A percentile compares a stretch with the other conserved stretches of the same genome.
These are phyloP conservation scores for Paecilomyces niveus DNA, from an alignment of 2,329 filamentous ascomycete species.

Conservation along the genomic window DNA sequence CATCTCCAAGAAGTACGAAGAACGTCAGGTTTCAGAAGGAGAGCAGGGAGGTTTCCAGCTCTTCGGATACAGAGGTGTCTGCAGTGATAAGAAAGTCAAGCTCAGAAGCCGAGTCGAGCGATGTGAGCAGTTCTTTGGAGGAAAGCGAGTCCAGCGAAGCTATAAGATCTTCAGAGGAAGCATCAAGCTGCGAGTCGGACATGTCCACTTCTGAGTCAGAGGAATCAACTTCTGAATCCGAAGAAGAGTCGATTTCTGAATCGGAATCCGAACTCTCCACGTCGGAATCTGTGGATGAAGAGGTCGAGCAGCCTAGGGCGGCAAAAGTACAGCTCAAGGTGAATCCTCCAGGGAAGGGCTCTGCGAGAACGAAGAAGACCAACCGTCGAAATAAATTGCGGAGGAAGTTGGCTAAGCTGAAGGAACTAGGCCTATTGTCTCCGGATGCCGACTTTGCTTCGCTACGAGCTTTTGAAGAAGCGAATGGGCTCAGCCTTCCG, in stretches of 20 bases:
- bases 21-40: slow-evolving; percentile 25
- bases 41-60: slow-evolving; percentile 13
- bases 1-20: slow-evolving; percentile 22
- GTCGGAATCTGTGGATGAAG: slow-evolving; percentile 31
- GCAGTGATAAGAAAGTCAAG: slow-evolving; percentile 21
- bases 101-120: slow-evolving; percentile 22
- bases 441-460: slow-evolving; percentile 45
- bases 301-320: slow-evolving; percentile 9
- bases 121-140: background rate
- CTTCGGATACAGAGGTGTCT: slow-evolving; percentile 16
- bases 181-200: slow-evolving; percentile 17
- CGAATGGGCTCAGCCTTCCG: slow-evolving; percentile 15
- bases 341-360: slow-evolving; percentile 44
- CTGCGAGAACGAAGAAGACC: slow-evolving; percentile 44
- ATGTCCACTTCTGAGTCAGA: slow-evolving; percentile 13
- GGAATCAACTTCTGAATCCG: slow-evolving; percentile 9
- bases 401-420: slow-evolving; percentile 46
- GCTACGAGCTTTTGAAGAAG: slow-evolving; percentile 32
- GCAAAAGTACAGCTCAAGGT: slow-evolving; percentile 8
- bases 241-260: slow-evolving; percentile 22
- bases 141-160: background rate
- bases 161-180: slow-evolving; percentile 11
- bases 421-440: slow-evolving; percentile 47
- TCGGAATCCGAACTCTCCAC: slow-evolving; percentile 17
- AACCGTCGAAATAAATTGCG: slow-evolving; percentile 49